Conservation (phyloP, 2,329 filamentous ascomycete species). For the Colletotrichum horii region DNA sequence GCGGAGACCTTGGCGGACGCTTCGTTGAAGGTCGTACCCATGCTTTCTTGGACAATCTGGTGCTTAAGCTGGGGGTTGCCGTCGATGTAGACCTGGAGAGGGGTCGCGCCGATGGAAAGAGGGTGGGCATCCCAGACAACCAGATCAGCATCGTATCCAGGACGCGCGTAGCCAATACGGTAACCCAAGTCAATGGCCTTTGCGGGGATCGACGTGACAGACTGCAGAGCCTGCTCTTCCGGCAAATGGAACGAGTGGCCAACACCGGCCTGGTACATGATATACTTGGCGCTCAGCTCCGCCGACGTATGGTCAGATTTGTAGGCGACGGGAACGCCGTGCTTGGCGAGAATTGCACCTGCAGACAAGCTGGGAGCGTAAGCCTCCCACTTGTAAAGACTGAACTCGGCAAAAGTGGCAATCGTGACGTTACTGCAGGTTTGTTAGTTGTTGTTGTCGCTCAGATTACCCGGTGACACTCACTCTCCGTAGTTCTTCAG, state of each 20-base stretch:
- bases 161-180: slow-evolving; percentile 46
- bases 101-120: slow-evolving; percentile 47
- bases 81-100: slow-evolving; percentile 53
- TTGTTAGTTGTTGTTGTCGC: background rate
- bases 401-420: slow-evolving; percentile 46
- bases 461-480: slow-evolving; percentile 14
- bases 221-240: slow-evolving; percentile 43
- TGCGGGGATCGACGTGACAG: slow-evolving; percentile 51
- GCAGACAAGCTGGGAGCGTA: slow-evolving; percentile 45
- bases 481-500: slow-evolving; percentile 39
- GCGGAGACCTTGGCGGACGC: background rate
- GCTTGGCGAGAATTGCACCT: slow-evolving; percentile 42
- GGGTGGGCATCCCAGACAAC: slow-evolving; percentile 56
- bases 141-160: slow-evolving; percentile 55
- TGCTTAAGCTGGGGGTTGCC: slow-evolving; percentile 41
- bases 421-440: slow-evolving; percentile 42
- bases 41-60: slow-evolving; percentile 32
- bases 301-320: slow-evolving; percentile 44
- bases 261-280: slow-evolving; percentile 45
- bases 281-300: slow-evolving; percentile 43
- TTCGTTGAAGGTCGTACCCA: slow-evolving; percentile 19
- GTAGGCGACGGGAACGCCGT: slow-evolving; percentile 45
- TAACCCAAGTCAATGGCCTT: slow-evolving; percentile 45
- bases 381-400: slow-evolving; percentile 46
- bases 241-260: slow-evolving; percentile 47